phyloP scores from a whole-genome alignment of 768 basidiomycete species.

The Cyathus striatus region DNA sequence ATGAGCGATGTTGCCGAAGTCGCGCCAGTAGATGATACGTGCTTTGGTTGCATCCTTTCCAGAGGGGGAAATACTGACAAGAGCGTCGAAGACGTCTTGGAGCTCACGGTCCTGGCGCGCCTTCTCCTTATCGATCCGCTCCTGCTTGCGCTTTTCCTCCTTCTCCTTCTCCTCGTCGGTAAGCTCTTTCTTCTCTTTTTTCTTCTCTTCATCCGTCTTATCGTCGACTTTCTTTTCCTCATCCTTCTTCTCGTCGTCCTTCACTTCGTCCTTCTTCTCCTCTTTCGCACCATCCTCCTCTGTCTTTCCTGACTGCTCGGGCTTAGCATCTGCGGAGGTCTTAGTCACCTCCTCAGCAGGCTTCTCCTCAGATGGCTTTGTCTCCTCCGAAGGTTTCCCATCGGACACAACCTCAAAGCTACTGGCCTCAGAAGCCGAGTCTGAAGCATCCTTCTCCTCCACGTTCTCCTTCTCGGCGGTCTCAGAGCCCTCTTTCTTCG shows the following conservation, averaged over 20 bases:
- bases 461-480: no score
- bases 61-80: conserved; percentile 1
- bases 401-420: no score
- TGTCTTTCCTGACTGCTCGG: background rate
- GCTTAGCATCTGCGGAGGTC: no score
- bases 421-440: no score
- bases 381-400: no score
- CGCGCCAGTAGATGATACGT: conserved; percentile 6
- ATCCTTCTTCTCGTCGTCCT: conserved; percentile 4
- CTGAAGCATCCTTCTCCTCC: no score
- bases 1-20: conserved; percentile 4
- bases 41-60: background rate
- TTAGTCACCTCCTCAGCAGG: no score
- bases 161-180: background rate
- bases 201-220: conserved; percentile 1
- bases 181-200: conserved; percentile 6
- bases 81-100: background rate
- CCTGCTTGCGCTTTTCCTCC: background rate
- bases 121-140: background rate
- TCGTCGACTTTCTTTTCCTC: no score
- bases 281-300: background rate
- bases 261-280: conserved; percentile 1
- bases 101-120: background rate
- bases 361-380: no score
- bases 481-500: no score